Evolutionary conservation across 345 rosid species (phyloP).

Genomic region (Lepidium aucheri): DNA sequence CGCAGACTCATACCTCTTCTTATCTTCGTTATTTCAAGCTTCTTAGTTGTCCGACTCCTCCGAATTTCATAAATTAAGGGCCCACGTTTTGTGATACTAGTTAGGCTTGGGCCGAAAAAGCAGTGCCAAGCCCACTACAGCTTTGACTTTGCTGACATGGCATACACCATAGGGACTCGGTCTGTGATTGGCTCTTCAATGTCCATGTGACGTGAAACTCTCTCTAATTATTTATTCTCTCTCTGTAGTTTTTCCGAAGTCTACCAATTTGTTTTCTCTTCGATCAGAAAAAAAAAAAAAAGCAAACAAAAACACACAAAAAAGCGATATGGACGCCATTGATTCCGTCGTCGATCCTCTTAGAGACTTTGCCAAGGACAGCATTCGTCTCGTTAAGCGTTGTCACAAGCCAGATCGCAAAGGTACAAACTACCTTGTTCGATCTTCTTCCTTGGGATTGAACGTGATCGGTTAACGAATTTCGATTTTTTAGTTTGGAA

Average conservation of each 20-base stretch:
- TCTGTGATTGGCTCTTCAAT: constrained; percentile 20
- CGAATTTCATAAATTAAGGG: constrained; percentile 32
- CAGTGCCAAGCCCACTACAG: not conserved
- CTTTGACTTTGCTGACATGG: constrained; percentile 20
- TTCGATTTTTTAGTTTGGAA: not conserved
- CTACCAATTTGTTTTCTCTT: not conserved
- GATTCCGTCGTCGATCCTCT: constrained; percentile 70
- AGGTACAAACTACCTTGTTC: constrained; percentile 22
- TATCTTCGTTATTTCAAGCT: constrained; percentile 48
- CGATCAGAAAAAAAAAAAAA: not conserved
- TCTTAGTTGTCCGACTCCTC: constrained; percentile 56
- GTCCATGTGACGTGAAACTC: constrained; percentile 12
- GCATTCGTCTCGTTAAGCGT: constrained; percentile 68
- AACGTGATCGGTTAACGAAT: not conserved
- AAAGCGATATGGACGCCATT: constrained; percentile 52
- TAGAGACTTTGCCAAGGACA: constrained; percentile 71
- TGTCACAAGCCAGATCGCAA: constrained; percentile 83
- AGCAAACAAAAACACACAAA: not conserved
- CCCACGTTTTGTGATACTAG: not conserved
- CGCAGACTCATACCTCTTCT: constrained; percentile 54
- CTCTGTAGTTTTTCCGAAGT: not conserved
- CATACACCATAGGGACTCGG: not conserved
- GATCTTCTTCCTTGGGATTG: not conserved
- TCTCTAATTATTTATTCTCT: not conserved
- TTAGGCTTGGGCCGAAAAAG: not conserved